Percentiles rank a stretch among this genome's conserved stretches.
These are phyloP conservation scores for Eremomyces bilateralis DNA, from an alignment of 495 filamentous ascomycete species.

Conservation along the genomic window DNA sequence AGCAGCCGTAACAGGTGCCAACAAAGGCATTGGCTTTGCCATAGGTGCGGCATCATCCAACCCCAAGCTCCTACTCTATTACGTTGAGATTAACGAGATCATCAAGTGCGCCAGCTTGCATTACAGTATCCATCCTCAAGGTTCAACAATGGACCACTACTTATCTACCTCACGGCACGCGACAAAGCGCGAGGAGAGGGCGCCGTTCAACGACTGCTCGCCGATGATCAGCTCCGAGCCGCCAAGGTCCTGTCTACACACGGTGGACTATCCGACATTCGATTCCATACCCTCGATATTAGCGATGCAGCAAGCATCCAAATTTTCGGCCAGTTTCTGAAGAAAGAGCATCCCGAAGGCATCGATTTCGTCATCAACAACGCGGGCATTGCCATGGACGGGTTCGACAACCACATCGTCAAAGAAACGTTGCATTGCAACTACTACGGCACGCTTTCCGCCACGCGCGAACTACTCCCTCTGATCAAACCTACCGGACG, in stretches of 20 bases:
- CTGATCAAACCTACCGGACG: slow-evolving; percentile 21
- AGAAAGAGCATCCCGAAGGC: slow-evolving; percentile 23
- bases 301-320: slow-evolving; percentile 20
- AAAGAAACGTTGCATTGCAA: slow-evolving; percentile 24
- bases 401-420: slow-evolving; percentile 26
- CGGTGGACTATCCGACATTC: slow-evolving; percentile 23
- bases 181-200: slow-evolving; percentile 21
- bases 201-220: slow-evolving; percentile 19
- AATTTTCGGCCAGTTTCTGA: slow-evolving; percentile 19
- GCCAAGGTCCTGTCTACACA: slow-evolving; percentile 21
- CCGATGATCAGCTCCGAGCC: slow-evolving; percentile 20
- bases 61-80: neutral
- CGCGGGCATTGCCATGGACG: slow-evolving; percentile 21
- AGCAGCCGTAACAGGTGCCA: slow-evolving; percentile 23
- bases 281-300: slow-evolving; percentile 25
- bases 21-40: slow-evolving; percentile 17
- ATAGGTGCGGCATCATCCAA: slow-evolving; percentile 7
- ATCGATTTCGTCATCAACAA: slow-evolving; percentile 30
- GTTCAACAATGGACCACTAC: slow-evolving; percentile 21
- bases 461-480: slow-evolving; percentile 21
- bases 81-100: slow-evolving; percentile 1
- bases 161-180: slow-evolving; percentile 31
- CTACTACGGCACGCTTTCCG: slow-evolving; percentile 26
- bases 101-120: slow-evolving; percentile 20
- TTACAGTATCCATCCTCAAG: slow-evolving; percentile 26